Conservation (phyloP, 495 filamentous ascomycete genomes). For the Pyrenula aspistea region DNA sequence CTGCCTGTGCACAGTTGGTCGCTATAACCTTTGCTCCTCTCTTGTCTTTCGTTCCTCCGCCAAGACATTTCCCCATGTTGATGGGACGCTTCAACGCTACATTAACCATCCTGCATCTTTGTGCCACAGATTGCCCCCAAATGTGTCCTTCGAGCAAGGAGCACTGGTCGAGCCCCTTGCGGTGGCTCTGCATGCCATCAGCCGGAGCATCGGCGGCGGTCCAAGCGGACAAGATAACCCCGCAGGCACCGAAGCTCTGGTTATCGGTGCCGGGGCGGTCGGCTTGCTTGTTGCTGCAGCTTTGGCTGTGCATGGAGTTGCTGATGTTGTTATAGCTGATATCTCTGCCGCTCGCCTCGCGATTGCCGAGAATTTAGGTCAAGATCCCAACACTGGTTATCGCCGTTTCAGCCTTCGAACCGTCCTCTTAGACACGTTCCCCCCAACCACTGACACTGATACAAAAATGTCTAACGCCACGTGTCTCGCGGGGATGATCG, state of each 20-base stretch:
- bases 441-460: conserved; percentile 19
- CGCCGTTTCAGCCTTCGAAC: conserved; percentile 23
- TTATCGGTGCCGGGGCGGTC: conserved; percentile 75
- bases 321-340: conserved; percentile 68
- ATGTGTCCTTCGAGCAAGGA: conserved; percentile 52
- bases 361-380: conserved; percentile 58
- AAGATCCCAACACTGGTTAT: conserved; percentile 52
- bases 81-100: conserved; percentile 71
- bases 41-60: conserved; percentile 73
- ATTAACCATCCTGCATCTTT: conserved; percentile 60
- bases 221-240: conserved; percentile 8
- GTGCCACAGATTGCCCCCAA: conserved; percentile 44
- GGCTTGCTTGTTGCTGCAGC: conserved; percentile 57
- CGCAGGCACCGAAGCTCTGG: conserved; percentile 41
- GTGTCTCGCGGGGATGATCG: conserved; percentile 24
- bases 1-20: conserved; percentile 48
- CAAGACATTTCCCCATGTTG: conserved; percentile 64
- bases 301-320: conserved; percentile 52
- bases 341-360: conserved; percentile 60
- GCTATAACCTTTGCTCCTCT: conserved; percentile 77
- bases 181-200: conserved; percentile 65
- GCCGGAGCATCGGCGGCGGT: conserved; percentile 31
- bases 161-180: conserved; percentile 70
- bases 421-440: conserved; percentile 23
- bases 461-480: conserved; percentile 25